Conservation (phyloP, 2,329 filamentous ascomycete species). For the Fusarium tricinctum region DNA sequence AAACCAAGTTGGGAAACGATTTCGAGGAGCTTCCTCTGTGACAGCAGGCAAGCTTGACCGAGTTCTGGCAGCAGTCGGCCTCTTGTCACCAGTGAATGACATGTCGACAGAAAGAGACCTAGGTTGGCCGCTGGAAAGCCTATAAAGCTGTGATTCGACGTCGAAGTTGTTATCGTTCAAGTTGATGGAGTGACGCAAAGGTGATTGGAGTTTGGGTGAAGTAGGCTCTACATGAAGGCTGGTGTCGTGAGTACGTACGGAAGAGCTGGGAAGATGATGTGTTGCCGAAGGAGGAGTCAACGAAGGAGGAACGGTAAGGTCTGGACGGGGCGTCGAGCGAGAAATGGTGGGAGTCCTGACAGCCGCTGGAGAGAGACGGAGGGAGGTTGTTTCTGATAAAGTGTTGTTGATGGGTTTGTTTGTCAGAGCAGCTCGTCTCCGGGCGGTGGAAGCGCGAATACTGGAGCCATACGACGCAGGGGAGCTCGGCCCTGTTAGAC, state of each 20-base stretch:
- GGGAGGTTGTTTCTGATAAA: constrained; percentile 42
- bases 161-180: constrained; percentile 39
- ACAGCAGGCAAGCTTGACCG: constrained; percentile 30
- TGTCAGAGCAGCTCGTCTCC: constrained; percentile 37
- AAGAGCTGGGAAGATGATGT: constrained; percentile 34
- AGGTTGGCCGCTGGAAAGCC: constrained; percentile 22
- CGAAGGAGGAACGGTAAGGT: constrained; percentile 24
- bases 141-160: constrained; percentile 32
- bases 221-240: constrained; percentile 48
- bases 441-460: constrained; percentile 37
- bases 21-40: constrained; percentile 38
- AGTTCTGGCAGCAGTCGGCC: constrained; percentile 20
- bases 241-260: constrained; percentile 44
- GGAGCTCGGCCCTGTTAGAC: constrained; percentile 37
- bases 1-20: constrained; percentile 46
- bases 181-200: constrained; percentile 52
- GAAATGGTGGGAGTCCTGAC: constrained; percentile 32
- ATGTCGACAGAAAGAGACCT: constrained; percentile 52
- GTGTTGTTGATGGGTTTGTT: constrained; percentile 38
- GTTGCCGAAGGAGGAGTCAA: constrained; percentile 38
- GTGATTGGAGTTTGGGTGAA: constrained; percentile 51
- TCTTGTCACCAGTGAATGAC: constrained; percentile 53
- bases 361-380: constrained; percentile 36
- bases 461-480: constrained; percentile 41
- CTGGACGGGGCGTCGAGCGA: constrained; percentile 29